Evolutionary conservation across 768 basidiomycete genomes (phyloP).

Genomic region (Psilocybe cubensis): DNA sequence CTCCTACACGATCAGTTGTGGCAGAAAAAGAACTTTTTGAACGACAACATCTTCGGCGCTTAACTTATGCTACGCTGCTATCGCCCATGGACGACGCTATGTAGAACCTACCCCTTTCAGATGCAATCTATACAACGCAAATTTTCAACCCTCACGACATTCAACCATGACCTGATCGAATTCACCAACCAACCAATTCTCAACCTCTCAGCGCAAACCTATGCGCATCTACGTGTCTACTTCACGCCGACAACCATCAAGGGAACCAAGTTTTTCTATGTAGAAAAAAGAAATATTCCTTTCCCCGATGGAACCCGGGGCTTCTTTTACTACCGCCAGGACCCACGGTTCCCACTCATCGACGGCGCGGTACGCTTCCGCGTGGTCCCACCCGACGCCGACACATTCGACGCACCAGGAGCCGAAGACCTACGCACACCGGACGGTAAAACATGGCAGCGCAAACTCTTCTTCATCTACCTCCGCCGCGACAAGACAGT

Average conservation of each 20-base stretch:
- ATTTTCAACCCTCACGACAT: not conserved
- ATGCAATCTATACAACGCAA: too few relatives aligned
- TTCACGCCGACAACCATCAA: not conserved
- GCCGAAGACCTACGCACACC: not conserved
- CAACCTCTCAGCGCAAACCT: not conserved
- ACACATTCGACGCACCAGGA: not conserved
- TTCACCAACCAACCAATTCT: not conserved
- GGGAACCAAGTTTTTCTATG: not conserved
- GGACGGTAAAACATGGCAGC: not conserved
- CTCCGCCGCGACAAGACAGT: not conserved
- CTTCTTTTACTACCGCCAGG: not conserved
- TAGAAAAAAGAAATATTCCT: not conserved
- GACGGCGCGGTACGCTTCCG: not conserved
- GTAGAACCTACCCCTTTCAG: too few relatives aligned
- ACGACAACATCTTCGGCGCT: too few relatives aligned
- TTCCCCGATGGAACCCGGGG: not conserved
- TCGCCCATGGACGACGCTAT: too few relatives aligned
- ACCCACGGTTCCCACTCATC: not conserved
- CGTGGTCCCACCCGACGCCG: not conserved
- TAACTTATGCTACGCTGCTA: too few relatives aligned
- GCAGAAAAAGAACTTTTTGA: too few relatives aligned
- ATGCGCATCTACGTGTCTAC: not conserved
- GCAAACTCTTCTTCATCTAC: not conserved
- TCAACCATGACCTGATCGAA: not conserved
- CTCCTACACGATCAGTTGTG: too few relatives aligned